Evolutionary conservation across 148 eudicot genomes (phyloP).

Genomic region (Rhododendron mucronatum): DNA sequence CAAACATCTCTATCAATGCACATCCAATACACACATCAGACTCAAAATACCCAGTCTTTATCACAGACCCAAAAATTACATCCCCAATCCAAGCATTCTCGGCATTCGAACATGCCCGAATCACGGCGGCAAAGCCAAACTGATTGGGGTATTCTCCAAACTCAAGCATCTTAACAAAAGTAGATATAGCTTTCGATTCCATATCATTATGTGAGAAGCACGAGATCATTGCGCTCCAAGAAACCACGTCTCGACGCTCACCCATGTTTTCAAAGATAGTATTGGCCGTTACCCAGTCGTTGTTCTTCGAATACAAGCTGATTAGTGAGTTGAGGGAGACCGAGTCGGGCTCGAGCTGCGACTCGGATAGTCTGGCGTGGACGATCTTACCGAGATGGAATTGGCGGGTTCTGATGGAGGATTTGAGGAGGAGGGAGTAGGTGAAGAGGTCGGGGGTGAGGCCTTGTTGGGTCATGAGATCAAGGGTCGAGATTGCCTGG

Average conservation of each 20-base stretch:
- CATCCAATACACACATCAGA: slow-evolving; percentile 57
- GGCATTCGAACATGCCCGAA: slow-evolving; percentile 41
- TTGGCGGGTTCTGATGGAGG: no score
- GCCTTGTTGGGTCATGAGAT: slow-evolving; percentile 36
- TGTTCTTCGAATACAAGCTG: no score
- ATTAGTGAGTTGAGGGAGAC: no score
- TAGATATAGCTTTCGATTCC: slow-evolving; percentile 28
- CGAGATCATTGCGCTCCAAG: slow-evolving; percentile 67
- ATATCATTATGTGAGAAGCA: slow-evolving; percentile 42
- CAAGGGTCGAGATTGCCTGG: slow-evolving; percentile 51
- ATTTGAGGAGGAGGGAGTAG: neutral
- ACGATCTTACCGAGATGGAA: no score
- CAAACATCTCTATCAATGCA: slow-evolving; percentile 59
- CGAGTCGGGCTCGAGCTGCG: no score
- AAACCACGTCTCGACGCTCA: slow-evolving; percentile 41
- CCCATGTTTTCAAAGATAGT: slow-evolving; percentile 40
- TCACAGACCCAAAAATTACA: slow-evolving; percentile 40
- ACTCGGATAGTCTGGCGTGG: no score
- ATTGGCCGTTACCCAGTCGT: no score
- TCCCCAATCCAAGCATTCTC: slow-evolving; percentile 32
- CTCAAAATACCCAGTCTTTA: slow-evolving; percentile 42
- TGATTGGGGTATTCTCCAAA: slow-evolving; percentile 49
- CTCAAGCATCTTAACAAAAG: slow-evolving; percentile 48
- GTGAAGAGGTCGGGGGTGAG: slow-evolving; percentile 48
- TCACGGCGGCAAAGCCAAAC: slow-evolving; percentile 45